phyloP scores from a whole-genome alignment of 2,329 filamentous ascomycete species.

The Alternaria atra region DNA sequence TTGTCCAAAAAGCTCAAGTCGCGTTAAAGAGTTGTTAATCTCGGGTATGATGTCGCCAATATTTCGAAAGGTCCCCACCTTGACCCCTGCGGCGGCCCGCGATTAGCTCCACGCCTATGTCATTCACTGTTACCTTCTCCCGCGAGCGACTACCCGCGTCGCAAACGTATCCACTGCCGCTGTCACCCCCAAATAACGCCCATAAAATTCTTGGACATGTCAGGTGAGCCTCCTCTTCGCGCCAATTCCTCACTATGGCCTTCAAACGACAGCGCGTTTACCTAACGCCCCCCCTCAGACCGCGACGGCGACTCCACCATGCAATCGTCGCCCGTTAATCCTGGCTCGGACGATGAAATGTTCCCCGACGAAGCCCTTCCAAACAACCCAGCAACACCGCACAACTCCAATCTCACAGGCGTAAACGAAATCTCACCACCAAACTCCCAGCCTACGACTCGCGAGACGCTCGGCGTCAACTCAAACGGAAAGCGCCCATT shows the following conservation, averaged over 20 bases:
- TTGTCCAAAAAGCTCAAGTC: background rate
- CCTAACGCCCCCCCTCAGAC: conserved; percentile 50
- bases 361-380: conserved; percentile 55
- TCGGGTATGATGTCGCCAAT: conserved; percentile 17
- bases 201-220: conserved; percentile 13
- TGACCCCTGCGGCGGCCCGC: conserved; percentile 23
- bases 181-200: background rate
- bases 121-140: conserved; percentile 20
- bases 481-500: conserved; percentile 50
- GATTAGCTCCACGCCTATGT: conserved; percentile 15
- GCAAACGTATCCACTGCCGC: conserved; percentile 10
- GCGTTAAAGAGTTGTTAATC: background rate
- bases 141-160: conserved; percentile 3
- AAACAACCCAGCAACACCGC: conserved; percentile 53
- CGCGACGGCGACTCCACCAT: conserved; percentile 66
- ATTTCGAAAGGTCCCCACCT: conserved; percentile 15
- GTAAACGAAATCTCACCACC: conserved; percentile 64
- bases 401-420: conserved; percentile 36
- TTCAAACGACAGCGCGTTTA: conserved; percentile 15
- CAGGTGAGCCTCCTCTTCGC: conserved; percentile 13
- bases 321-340: conserved; percentile 56
- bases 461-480: conserved; percentile 42
- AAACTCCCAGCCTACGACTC: conserved; percentile 56
- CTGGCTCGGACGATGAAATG: conserved; percentile 50
- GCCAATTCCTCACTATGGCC: conserved; percentile 17